Base-by-base conservation (phyloP, 371 early-diverging fungal species). In the Rhizopus delemar region DNA sequence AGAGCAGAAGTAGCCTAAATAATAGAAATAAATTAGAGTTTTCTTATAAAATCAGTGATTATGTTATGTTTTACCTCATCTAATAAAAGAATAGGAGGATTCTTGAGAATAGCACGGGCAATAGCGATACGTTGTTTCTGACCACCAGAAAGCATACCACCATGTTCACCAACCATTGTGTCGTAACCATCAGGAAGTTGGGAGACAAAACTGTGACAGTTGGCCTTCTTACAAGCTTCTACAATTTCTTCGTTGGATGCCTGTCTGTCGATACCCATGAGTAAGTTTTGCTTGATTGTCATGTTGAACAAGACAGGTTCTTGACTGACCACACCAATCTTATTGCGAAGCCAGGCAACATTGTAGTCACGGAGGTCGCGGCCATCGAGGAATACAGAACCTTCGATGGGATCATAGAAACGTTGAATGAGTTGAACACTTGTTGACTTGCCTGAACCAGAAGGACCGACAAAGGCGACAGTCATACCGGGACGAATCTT, bases 261-360 rank as follows among this genome's bases (percentile, higher is more conserved):
- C 2, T 75, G 69, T n/a, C 71, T 60, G 6, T 70, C 53, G 35
- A 81, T 75, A 50, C 92, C 91, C 67, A 84, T 75, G n/a, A 84
- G 59, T 41, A 95, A 81, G 73, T 96, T 96, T 68, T 93, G 86
- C 55, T 77, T 73, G 54, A 96, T 87, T 31, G 90, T 86, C 41
- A 85, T 86, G 49, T 90, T 87, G 75, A 95, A 95, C n/a, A 96
- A 73, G 22, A 89, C 84, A 16, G 96, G 96, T 62, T 95, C 95
- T 72, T 93, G 93, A 8, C 87, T 81, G 22, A 96, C 96, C 46
- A 94, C 77, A 53, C 93, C 93, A 56, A 96, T 88, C 52, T 84
- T 86, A 53, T 78, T 74, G 13, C 95, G 90, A 12, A 93, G 72
- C 77, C 84, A 86, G 22, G 81, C 76, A 2, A 91, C 63, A 62